A percentile compares a stretch with the other conserved stretches of the same genome.
Evolutionary conservation across 106 monocot genomes (phyloP).

Genomic region (Allium fistulosum): DNA sequence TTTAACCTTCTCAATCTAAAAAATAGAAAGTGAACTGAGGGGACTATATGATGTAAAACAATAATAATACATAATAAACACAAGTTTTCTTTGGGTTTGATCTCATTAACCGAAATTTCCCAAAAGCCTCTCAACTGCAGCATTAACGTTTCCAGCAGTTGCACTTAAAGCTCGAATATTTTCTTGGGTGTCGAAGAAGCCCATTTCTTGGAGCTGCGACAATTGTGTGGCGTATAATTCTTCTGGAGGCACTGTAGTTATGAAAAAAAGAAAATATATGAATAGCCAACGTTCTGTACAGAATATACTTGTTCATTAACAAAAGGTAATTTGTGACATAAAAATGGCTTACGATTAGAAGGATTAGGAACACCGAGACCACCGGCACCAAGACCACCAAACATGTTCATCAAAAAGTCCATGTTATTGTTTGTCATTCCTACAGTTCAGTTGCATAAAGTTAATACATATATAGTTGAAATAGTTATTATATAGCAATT

Average conservation of each 20-base stretch:
- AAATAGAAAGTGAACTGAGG: background rate
- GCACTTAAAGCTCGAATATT: conserved; percentile 56
- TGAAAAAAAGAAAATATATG: background rate
- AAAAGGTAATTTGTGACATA: background rate
- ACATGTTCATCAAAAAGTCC: conserved; percentile 84
- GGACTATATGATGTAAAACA: background rate
- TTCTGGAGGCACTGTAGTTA: conserved; percentile 70
- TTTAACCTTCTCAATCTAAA: background rate
- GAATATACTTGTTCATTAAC: background rate
- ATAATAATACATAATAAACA: background rate
- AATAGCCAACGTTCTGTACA: too few species aligned
- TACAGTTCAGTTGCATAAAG: background rate
- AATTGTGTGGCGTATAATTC: conserved; percentile 79
- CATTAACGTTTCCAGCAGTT: conserved; percentile 79
- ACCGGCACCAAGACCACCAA: conserved; percentile 66
- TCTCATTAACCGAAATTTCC: conserved; percentile 59
- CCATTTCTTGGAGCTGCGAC: conserved; percentile 51
- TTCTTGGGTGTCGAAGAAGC: too few species aligned
- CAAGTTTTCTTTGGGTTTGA: background rate
- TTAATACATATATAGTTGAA: background rate
- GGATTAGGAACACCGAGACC: conserved; percentile 40
- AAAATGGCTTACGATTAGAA: conserved; percentile 32
- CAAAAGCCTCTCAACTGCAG: conserved; percentile 81
- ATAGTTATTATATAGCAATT: too few species aligned
- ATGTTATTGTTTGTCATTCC: conserved; percentile 30